Conservation (phyloP, 345 rosid species). For the Linum trigynum region DNA sequence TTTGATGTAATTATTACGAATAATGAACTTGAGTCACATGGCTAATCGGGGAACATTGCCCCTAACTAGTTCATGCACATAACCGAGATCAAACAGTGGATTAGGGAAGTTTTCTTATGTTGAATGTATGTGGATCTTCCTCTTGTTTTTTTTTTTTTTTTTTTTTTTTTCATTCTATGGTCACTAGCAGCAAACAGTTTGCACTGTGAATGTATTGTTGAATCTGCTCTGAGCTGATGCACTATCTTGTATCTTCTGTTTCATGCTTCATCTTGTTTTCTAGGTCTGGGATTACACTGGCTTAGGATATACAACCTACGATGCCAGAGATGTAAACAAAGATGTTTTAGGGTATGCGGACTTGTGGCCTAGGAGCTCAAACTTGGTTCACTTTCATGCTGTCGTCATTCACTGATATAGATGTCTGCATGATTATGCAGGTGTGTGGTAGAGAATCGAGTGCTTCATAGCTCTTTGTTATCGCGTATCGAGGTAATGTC, state of each 20-base stretch:
- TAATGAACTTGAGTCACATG: not conserved
- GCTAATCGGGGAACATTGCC: not conserved
- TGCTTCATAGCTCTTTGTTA: slow-evolving; percentile 69
- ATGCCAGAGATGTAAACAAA: slow-evolving; percentile 69
- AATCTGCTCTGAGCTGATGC: not conserved
- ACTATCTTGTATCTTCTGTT: not conserved
- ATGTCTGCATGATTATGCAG: slow-evolving; percentile 34
- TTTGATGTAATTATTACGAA: not conserved
- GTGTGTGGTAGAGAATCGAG: slow-evolving; percentile 95
- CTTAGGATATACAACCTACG: slow-evolving; percentile 69
- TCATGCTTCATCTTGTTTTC: slow-evolving; percentile 9
- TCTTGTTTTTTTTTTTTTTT: too few species aligned
- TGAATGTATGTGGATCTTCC: not conserved
- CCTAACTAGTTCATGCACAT: not conserved
- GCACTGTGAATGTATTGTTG: not conserved
- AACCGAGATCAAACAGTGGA: not conserved
- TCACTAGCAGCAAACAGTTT: not conserved
- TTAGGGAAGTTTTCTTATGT: not conserved
- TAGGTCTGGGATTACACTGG: slow-evolving; percentile 99
- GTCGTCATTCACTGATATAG: slow-evolving; percentile 3
- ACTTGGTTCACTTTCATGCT: slow-evolving; percentile 1
- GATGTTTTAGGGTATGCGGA: slow-evolving; percentile 64
- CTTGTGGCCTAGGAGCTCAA: not conserved
- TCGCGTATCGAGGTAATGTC: slow-evolving; percentile 56
- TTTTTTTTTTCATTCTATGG: too few species aligned